Base-by-base conservation (phyloP, 2,329 filamentous ascomycete genomes). In the Hymenoscyphus albidus region DNA sequence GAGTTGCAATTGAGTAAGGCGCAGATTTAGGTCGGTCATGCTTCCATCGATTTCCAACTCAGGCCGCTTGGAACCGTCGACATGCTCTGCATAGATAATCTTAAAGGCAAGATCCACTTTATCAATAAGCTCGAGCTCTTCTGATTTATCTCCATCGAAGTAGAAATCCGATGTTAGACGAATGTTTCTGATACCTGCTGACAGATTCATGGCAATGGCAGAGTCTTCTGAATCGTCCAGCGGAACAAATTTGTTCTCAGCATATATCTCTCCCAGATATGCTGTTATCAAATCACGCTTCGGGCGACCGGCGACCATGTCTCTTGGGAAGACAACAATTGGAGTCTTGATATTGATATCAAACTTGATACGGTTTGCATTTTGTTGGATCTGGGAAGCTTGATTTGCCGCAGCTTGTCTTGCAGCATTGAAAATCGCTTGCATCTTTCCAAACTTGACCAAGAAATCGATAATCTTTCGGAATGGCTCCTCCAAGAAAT, bases 381-480 rank as follows among this genome's bases (percentile, higher is more conserved):
- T 93, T 73, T 98, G 90, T 74, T 98, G 95, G 5, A 99, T 86
- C 74, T 97, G 93, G 65, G 86, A 96, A 10, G 95, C 96, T 76
- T 97, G 93, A 67, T 91, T 94, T 48, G 95, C 92, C 2, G 96
- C 95, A 48, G 94, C 96, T 77, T 97, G 92, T 40, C 96, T 87
- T 13, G 96, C 95, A 54, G 95, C 94, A 74, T 99, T 99, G 81
- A 97, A 99, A 62, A 99, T 90, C 27, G 95, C 94, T 77, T 99
- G 95, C 95, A 99, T 99, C 78, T 96, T 97, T 66, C 96, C 95
- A 76, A 99, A 99, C 73, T 99, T 99, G 76, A 99, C 93, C 55
- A 96, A 82, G 77, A 99, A 99, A 70, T 96, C 92, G 77, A 99
- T 92, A 69, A 99, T 98, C 78, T 98, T 98, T 61, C 95, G 88